Evolutionary conservation across 257 asterid species (phyloP).

Genomic region (Solanum sparsipilum): DNA sequence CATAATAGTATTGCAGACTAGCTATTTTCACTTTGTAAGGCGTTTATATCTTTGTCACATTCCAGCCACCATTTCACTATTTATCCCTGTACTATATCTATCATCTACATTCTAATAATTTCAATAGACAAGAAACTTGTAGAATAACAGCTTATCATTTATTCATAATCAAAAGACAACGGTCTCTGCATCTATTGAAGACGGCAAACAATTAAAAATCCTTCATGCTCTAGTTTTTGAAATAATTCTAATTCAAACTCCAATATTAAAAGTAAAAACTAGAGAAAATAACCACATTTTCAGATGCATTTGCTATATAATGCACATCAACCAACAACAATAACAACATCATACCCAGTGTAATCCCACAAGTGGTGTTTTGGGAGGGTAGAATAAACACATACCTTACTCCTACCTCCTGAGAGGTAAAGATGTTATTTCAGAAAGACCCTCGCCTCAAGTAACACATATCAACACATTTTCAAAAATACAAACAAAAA

Average conservation of each 20-base stretch:
- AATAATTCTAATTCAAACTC: neutral
- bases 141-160: neutral
- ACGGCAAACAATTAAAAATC: neutral
- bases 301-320: neutral
- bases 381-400: neutral
- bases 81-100: neutral
- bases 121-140: neutral
- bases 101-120: neutral
- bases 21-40: neutral
- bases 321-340: neutral
- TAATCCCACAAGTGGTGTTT: no score
- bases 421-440: no score
- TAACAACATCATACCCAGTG: no score
- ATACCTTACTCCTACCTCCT: neutral
- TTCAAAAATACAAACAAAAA: neutral
- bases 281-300: neutral
- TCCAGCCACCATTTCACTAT: neutral
- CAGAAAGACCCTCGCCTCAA: no score
- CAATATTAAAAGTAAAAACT: neutral
- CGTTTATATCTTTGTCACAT: neutral
- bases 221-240: neutral
- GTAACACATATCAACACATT: neutral
- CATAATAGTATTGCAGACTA: conserved; percentile 15
- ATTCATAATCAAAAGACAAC: neutral
- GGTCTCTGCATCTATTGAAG: neutral